Evolutionary conservation across 306 rosid genomes (phyloP).

Genomic region (Dalbergia oliveri): DNA sequence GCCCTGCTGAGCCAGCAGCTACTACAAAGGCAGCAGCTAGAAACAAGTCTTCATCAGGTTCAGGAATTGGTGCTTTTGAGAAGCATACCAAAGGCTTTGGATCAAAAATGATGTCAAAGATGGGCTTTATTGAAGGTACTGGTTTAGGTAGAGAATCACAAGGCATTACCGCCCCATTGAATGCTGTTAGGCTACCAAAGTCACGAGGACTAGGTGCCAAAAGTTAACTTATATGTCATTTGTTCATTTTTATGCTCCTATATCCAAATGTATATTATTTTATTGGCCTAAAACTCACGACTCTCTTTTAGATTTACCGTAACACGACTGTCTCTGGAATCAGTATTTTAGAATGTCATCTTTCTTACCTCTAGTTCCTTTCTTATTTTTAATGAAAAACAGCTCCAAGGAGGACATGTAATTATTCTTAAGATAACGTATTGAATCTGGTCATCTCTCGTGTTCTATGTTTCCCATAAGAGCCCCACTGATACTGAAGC

Average conservation of each 20-base stretch:
- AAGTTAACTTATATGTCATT: conserved; percentile 44
- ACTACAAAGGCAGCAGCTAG: conserved; percentile 36
- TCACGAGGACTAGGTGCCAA: conserved; percentile 86
- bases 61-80: conserved; percentile 74
- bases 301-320: conserved; percentile 1
- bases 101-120: conserved; percentile 93
- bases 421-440: conserved; percentile 20
- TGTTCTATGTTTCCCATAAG: not conserved
- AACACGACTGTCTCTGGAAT: conserved; percentile 31
- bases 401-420: conserved; percentile 23
- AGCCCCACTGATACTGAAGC: not conserved
- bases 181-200: conserved; percentile 74
- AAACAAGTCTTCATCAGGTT: conserved; percentile 43
- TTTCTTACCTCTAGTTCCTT: not conserved
- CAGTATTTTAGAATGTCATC: not conserved
- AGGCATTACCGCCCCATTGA: conserved; percentile 79
- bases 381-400: too few relatives aligned
- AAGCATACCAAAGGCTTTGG: conserved; percentile 92
- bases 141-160: conserved; percentile 87
- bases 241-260: not conserved
- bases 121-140: conserved; percentile 90
- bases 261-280: conserved; percentile 18
- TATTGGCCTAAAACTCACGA: not conserved
- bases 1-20: conserved; percentile 35
- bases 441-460: not conserved